These are phyloP conservation scores for Ilex asprella DNA, from an alignment of 257 asterid genomes.

Conservation along the genomic window DNA sequence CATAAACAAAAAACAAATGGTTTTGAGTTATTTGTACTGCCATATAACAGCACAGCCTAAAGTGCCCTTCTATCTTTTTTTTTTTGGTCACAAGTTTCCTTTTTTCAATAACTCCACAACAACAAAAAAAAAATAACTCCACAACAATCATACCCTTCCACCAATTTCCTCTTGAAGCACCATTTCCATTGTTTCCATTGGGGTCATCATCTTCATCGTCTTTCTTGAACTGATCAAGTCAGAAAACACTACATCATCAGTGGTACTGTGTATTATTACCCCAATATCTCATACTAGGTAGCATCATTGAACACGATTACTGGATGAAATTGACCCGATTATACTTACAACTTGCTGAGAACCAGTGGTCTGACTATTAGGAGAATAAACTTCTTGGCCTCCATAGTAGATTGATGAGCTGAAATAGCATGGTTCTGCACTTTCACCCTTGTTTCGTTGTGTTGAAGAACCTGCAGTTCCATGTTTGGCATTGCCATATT, in stretches of 20 bases:
- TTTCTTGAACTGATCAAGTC: slow-evolving; percentile 35
- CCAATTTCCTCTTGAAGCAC: slow-evolving; percentile 87
- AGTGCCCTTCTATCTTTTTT: not conserved
- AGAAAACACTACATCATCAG: not conserved
- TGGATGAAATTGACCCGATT: not conserved
- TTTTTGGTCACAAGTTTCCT: no score
- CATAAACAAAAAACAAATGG: not conserved
- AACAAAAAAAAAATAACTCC: not conserved
- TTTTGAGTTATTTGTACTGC: no score
- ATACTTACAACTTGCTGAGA: slow-evolving; percentile 43
- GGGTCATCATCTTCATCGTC: slow-evolving; percentile 41
- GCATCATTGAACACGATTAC: no score
- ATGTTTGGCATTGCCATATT: slow-evolving; percentile 17
- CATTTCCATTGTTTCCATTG: slow-evolving; percentile 40
- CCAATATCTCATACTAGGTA: not conserved
- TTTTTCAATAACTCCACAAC: not conserved
- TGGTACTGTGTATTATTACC: not conserved
- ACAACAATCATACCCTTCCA: slow-evolving; percentile 55
- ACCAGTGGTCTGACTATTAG: slow-evolving; percentile 22
- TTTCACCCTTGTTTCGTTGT: slow-evolving; percentile 22
- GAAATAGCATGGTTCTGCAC: slow-evolving; percentile 53
- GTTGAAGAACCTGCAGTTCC: slow-evolving; percentile 28
- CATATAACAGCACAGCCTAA: not conserved
- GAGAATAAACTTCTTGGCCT: slow-evolving; percentile 65
- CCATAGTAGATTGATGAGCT: slow-evolving; percentile 81